phyloP scores from a whole-genome alignment of 2,329 filamentous ascomycete species.

The Fusarium duplospermum region DNA sequence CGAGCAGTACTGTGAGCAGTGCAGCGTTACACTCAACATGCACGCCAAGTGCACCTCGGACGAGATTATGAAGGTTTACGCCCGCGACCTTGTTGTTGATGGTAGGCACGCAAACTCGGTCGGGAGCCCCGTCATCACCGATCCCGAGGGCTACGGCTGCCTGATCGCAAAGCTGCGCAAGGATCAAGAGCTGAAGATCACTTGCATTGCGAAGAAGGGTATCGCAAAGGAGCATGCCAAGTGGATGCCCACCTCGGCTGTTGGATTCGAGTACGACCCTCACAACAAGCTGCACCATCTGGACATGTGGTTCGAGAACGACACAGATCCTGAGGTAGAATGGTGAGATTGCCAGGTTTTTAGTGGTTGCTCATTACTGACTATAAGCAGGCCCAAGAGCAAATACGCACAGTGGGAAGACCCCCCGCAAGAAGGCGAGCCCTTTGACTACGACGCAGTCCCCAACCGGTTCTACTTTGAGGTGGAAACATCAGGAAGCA shows the following conservation, averaged over 20 bases:
- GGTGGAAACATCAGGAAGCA: slow-evolving; percentile 87
- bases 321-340: slow-evolving; percentile 79
- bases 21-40: slow-evolving; percentile 85
- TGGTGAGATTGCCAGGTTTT: slow-evolving; percentile 70
- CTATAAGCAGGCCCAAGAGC: slow-evolving; percentile 75
- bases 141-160: slow-evolving; percentile 82
- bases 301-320: slow-evolving; percentile 90
- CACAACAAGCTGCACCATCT: slow-evolving; percentile 95
- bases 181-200: slow-evolving; percentile 90
- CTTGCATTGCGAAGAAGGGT: slow-evolving; percentile 96
- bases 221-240: slow-evolving; percentile 99
- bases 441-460: slow-evolving; percentile 90
- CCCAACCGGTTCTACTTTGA: slow-evolving; percentile 92
- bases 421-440: slow-evolving; percentile 81
- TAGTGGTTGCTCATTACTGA: background rate
- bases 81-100: slow-evolving; percentile 83
- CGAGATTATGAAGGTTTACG: slow-evolving; percentile 93
- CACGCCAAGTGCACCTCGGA: slow-evolving; percentile 88
- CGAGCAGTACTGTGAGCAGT: slow-evolving; percentile 93
- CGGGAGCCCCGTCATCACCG: slow-evolving; percentile 84
- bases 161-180: slow-evolving; percentile 91
- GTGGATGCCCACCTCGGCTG: slow-evolving; percentile 92
- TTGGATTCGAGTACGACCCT: slow-evolving; percentile 98
- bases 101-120: slow-evolving; percentile 79
- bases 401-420: slow-evolving; percentile 85